A percentile compares a stretch with the other conserved stretches of the same genome.
These are phyloP conservation scores for Diospyros kaki DNA, from an alignment of 148 eudicot genomes.

Conservation along the genomic window DNA sequence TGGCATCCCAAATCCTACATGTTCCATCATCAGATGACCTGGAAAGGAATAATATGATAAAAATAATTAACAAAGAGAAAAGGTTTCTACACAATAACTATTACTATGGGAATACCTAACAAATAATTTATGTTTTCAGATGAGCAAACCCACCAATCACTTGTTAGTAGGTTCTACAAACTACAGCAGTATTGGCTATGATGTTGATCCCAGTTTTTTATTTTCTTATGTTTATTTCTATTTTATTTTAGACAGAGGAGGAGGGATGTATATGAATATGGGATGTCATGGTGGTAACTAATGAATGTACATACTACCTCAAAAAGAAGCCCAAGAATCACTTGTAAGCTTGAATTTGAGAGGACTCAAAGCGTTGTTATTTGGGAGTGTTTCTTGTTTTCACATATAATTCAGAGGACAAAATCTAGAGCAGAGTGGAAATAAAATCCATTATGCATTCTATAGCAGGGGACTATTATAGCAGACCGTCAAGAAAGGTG, in stretches of 20 bases:
- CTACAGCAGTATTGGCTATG: neutral
- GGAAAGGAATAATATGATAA: conserved; percentile 13
- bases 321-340: too few relatives aligned
- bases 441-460: too few relatives aligned
- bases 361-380: neutral
- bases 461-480: too few relatives aligned
- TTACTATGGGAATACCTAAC: neutral
- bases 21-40: conserved; percentile 97
- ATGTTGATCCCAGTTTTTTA: too few relatives aligned
- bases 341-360: neutral
- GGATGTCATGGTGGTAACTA: neutral
- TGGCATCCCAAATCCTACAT: conserved; percentile 98
- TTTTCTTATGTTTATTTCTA: neutral
- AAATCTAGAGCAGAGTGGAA: too few relatives aligned
- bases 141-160: neutral
- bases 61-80: conserved; percentile 18
- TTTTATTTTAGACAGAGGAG: neutral
- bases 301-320: neutral
- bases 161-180: neutral
- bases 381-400: neutral
- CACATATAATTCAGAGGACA: neutral
- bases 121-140: neutral
- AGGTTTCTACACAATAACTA: neutral
- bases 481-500: too few relatives aligned
- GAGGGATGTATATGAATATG: neutral